Conservation (phyloP, 192 early-diverging fungal genomes). For the Coemansia sp. region DNA sequence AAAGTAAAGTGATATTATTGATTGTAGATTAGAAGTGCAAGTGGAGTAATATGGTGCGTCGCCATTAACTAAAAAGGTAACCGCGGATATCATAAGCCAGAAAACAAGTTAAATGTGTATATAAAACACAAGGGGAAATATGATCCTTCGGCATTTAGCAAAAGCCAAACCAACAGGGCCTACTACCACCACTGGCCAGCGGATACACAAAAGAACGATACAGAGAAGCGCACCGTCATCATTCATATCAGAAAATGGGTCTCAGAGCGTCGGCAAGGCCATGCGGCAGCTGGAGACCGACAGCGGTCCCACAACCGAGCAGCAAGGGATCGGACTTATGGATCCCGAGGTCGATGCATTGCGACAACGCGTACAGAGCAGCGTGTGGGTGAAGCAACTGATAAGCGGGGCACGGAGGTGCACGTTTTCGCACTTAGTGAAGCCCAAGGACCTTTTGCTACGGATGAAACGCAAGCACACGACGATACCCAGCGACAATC, state of each 20-base stretch:
- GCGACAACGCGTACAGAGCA: constrained; percentile 35
- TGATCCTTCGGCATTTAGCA: too few species aligned
- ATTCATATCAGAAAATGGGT: too few species aligned
- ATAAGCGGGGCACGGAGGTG: constrained; percentile 25
- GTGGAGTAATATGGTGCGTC: too few species aligned
- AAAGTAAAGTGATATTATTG: too few species aligned
- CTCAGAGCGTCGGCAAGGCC: background rate
- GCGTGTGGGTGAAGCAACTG: constrained; percentile 28
- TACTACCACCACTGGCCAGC: too few species aligned
- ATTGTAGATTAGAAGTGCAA: too few species aligned
- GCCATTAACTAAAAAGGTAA: too few species aligned
- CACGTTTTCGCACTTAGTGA: constrained; percentile 14
- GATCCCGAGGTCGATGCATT: background rate
- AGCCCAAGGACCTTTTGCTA: constrained; percentile 15
- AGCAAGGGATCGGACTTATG: background rate
- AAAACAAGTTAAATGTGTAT: too few species aligned
- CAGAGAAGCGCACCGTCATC: background rate
- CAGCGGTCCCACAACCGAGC: constrained; percentile 10
- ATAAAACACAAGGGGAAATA: too few species aligned
- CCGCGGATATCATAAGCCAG: too few species aligned
- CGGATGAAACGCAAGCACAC: constrained; percentile 30
- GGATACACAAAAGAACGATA: background rate
- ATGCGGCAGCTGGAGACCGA: constrained; percentile 12
- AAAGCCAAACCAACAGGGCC: too few species aligned
- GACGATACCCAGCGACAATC: background rate